Evolutionary conservation across 1,284 basidiomycete genomes (phyloP).

Genomic region (Neolentinus lepideus): DNA sequence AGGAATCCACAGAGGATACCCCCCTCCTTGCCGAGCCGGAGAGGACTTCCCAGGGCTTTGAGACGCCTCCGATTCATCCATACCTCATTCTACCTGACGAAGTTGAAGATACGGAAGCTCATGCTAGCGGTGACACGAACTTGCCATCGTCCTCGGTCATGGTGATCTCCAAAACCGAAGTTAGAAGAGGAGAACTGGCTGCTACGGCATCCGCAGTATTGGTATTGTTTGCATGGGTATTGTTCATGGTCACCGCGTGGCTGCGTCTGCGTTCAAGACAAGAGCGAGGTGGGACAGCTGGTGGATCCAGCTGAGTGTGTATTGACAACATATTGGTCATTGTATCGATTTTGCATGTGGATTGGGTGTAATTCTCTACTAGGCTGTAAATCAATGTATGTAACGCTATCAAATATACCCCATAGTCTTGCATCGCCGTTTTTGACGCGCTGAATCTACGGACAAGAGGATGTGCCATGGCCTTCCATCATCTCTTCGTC

Average conservation of each 20-base stretch:
- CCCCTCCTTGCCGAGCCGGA: background rate
- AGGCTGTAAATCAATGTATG: background rate
- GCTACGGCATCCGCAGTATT: slow-evolving; percentile 34
- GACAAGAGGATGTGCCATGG: background rate
- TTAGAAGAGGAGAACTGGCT: slow-evolving; percentile 44
- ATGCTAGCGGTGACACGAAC: background rate
- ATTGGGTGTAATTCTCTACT: background rate
- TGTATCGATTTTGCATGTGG: background rate
- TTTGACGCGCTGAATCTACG: background rate
- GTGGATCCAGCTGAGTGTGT: slow-evolving; percentile 11
- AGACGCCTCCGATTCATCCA: background rate
- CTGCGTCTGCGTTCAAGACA: slow-evolving; percentile 40
- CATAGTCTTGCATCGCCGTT: background rate
- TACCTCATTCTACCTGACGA: background rate
- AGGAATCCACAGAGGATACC: background rate
- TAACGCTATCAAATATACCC: background rate
- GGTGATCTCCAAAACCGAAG: slow-evolving; percentile 20
- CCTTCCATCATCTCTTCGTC: background rate
- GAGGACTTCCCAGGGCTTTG: background rate
- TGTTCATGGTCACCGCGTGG: slow-evolving; percentile 62
- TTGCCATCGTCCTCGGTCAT: background rate
- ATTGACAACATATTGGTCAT: background rate
- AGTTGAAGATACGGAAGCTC: background rate
- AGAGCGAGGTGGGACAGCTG: slow-evolving; percentile 18
- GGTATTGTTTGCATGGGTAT: slow-evolving; percentile 52